phyloP scores from a whole-genome alignment of 2,329 filamentous ascomycete species.

The Botryosphaeria dothidea region DNA sequence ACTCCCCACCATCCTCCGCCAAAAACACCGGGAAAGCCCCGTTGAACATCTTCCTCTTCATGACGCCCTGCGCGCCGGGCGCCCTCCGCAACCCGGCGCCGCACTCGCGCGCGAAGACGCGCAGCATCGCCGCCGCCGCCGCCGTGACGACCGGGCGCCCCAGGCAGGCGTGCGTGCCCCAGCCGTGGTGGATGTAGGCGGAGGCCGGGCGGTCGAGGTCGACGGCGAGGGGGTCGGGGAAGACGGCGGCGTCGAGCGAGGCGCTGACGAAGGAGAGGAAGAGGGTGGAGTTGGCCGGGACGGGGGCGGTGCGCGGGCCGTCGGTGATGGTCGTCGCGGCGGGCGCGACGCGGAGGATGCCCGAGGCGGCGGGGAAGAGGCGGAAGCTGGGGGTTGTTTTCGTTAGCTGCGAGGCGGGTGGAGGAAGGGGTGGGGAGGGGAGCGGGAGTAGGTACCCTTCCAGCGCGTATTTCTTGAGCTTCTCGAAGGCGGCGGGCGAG shows the following conservation, averaged over 20 bases:
- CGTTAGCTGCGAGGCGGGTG: neutral
- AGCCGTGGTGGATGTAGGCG: conserved; percentile 33
- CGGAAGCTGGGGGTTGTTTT: neutral
- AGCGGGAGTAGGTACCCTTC: neutral
- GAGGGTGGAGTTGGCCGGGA: conserved; percentile 18
- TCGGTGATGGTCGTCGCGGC: neutral
- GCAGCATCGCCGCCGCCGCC: conserved; percentile 32
- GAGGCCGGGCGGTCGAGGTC: conserved; percentile 32
- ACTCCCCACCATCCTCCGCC: neutral
- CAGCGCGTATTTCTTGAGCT: conserved; percentile 19
- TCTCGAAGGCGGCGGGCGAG: conserved; percentile 5
- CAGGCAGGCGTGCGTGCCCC: conserved; percentile 37
- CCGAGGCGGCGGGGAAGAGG: conserved; percentile 12
- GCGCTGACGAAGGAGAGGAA: conserved; percentile 24
- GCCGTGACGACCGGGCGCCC: conserved; percentile 32
- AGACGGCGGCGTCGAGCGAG: conserved; percentile 34
- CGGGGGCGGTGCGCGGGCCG: neutral
- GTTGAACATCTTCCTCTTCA: neutral
- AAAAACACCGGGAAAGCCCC: neutral
- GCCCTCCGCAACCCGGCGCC: neutral
- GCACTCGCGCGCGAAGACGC: conserved; percentile 32
- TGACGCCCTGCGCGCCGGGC: neutral
- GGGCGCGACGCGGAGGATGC: conserved; percentile 16
- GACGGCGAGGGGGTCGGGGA: conserved; percentile 30
- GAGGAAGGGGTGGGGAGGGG: neutral